Evolutionary conservation across 805 yeast species (phyloP), one percentile per base, ranked within the genome.

Genomic region (Yamadazyma ubonensis): DNA sequence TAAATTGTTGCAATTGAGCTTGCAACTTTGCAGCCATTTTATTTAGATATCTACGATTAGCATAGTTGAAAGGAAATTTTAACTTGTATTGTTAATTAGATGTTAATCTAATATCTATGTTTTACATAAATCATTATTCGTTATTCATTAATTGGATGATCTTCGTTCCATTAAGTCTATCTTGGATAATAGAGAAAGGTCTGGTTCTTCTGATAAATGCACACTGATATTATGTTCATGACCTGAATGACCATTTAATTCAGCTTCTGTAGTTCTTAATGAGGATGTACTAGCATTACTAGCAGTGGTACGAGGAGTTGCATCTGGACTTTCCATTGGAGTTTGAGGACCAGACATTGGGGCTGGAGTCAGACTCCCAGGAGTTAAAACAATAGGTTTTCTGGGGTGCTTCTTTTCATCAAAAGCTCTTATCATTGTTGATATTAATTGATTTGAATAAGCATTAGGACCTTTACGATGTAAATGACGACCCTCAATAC

Each of bases 401-500:
- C 20, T 32, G 7, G 17, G 10, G 7, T 27, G 16, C 15, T 27
- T 32, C 14, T 38, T 39, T 2, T 37, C 38, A 19, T 43, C 45
- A 19, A 33, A 9, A 14, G 38, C 25, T 29, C 28, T 40, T 22
- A 43, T 43, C 48, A 46, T 46, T 27, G 28, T 44, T 2, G 48
- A 47, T 19, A 67, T 51, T 5, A 65, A 47, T 33, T 60, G 59
- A 33, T 54, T 53, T 2, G 69, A 58, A 43, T 62, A 67, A 2
- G 59, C 54, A n/a, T 61, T 59, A 5, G 67, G 69, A 0, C 70
- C 69, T 19, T 54, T 55, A 33, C 81, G 61, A 49, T 71, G 78
- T 31, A 77, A 64, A 34, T 75, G 61, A 44, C 75, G 73, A 4
- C 89, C 89, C 53, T 82, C 86, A 3, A 81, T 58, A 0, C 89